Evolutionary conservation across 805 yeast species (phyloP), one percentile per base, ranked within the genome.

Genomic region (Ogataea kodamae): DNA sequence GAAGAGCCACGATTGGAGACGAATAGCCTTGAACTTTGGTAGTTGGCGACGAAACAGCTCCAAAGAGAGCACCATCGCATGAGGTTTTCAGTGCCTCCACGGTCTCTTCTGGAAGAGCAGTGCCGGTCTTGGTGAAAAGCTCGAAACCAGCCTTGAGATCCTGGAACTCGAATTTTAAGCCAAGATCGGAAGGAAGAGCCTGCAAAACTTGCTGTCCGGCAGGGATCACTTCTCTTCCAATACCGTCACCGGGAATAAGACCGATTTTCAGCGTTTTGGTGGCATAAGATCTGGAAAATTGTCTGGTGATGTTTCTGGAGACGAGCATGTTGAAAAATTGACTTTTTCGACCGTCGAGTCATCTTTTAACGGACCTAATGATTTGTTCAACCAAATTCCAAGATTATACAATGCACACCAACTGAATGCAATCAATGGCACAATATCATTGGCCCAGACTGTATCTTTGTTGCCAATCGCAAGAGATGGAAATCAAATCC

Each of bases 231-330:
- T 92, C 98, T 55, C 83, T 78, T 36, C 98, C 98, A 50, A 92
- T 92, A 47, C 98, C 98, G 61, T 92, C 98, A 59, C 98, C 98
- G 33, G 98, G 96, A 50, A 92, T 89, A 56, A 92, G 72, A 53
- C 75, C 82, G 45, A 76, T 74, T 35, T 68, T 75, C 28, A 76
- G 57, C 17, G 70, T 66, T 48, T 73, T 74, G 30, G 70, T 47
- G 22, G 65, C 56, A 23, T 33, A 33, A 13, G 32, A 11, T 14
- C 37, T 31, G 14, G 31, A 18, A 27, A 27, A 28, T 13, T 28
- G 37, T 22, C 19, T 28, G 22, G 32, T n/a, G 18, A 33, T 17
- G 7, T 31, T 22, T 33, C 37, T 33, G 25, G 37, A 18, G 28
- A 32, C 37, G 25, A 33, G 18, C 37, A 33, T 33, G 31, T 7